Evolutionary conservation across 257 asterid genomes (phyloP), one percentile per base, ranked within the genome.

Genomic region (Fraxinus excelsior): DNA sequence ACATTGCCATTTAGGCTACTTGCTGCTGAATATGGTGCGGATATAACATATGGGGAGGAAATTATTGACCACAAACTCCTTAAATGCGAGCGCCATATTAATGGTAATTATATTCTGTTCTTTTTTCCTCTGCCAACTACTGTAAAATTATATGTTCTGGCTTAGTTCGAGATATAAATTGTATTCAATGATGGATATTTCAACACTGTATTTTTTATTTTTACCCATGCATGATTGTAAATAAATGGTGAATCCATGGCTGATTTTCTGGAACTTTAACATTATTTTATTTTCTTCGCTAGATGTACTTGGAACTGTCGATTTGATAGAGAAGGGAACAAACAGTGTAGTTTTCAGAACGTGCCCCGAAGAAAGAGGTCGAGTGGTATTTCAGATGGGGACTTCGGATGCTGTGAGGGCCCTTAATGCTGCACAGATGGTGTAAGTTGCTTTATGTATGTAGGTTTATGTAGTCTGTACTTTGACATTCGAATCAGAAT

Each of bases 351-450:
- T 92, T 76, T 92, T 92, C 81, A 87, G 98, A 83, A 94, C 97
- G 62, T 94, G 98, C 68, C 87, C 86, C 2, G 94, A 91, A 80
- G 99, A 94, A 83, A 84, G 85, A 84, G 81, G 74, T 53, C 82
- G 89, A 77, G 94, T 94, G 71, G 98, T 94, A 42, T 89, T 94
- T 74, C 98, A 94, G 87, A 90, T 92, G 91, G 99, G 99, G 62
- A 92, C 99, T 76, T 94, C 98, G 66, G 96, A 94, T 89, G 89
- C 97, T 28, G 85, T 86, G 73, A 85, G 98, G 84, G 98, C 99
- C 82, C 96, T 94, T 77, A 89, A 82, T 77, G 98, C 97, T 76
- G 96, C 97, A 71, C 88, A 92, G 74, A 38, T 79, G 40, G 91
- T 94, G 99, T 94, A 81, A 91, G 94, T 83, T 67, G 13, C 72